phyloP scores from a whole-genome alignment of 306 rosid species.

The Vigna mungo region DNA sequence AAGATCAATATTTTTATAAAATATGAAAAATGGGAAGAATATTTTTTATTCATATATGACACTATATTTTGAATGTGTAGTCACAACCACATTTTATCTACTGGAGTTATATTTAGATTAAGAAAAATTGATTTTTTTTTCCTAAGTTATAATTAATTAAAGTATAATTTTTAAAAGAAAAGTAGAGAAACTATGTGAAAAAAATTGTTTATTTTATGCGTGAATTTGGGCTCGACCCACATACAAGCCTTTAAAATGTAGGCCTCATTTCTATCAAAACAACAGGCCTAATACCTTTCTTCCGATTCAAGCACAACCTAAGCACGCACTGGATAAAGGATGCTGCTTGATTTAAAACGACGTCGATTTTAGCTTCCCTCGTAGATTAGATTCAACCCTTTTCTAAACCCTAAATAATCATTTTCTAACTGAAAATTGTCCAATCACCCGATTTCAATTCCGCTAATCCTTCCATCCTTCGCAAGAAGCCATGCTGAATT shows the following conservation, averaged over 20 bases:
- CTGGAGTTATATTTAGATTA: too few species aligned
- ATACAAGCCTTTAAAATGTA: background rate
- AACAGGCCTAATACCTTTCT: background rate
- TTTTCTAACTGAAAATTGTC: background rate
- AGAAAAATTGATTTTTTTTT: too few species aligned
- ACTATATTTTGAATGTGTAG: too few species aligned
- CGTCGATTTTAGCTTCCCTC: background rate
- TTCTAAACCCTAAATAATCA: conserved; percentile 30
- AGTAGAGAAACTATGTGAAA: too few species aligned
- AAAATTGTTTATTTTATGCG: too few species aligned
- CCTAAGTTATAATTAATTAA: too few species aligned
- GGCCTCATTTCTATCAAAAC: too few species aligned
- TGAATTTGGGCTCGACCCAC: too few species aligned
- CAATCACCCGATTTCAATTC: conserved; percentile 20
- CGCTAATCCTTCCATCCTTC: background rate
- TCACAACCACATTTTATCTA: too few species aligned
- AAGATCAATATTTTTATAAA: background rate
- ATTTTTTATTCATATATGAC: too few species aligned
- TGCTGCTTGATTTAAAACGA: background rate
- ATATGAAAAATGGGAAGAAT: background rate
- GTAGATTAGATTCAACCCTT: background rate
- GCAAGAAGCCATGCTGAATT: background rate
- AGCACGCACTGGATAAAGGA: background rate
- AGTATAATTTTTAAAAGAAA: too few species aligned
- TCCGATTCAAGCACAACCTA: background rate